Evolutionary conservation across 768 basidiomycete species (phyloP), one percentile per base, ranked within the genome.

Genomic region (Boletus rubescentipes): DNA sequence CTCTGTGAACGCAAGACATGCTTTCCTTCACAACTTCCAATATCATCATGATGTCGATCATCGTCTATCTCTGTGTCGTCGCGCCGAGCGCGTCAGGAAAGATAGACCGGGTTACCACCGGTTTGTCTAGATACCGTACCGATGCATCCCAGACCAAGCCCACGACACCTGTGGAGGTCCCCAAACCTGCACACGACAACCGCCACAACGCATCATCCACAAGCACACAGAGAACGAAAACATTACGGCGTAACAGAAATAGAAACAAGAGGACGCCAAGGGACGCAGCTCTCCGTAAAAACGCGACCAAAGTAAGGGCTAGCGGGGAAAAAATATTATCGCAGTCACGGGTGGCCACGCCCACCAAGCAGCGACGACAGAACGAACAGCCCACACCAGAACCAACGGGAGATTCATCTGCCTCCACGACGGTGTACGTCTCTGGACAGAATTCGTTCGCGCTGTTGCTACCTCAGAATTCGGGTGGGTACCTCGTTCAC

Each of bases 371-470:
- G 39, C 64, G 59, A n/a, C 63, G 66, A 21, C 68, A 53, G 32
- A 54, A 68, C 32, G 59, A 53, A 7, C 54, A 61, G 18, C 77
- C 77, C 0, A 77, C 76, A 2, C 76, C 76, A 4, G 65, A 69
- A 41, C 75, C 77, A 3, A 77, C 76, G 1, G 75, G 73, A 2
- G 51, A 57, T 0, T 51, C 71, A 2, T 71, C 71, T 0, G 8
- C 57, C 7, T 55, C 61, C 23, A 76, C 73, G 6, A 78, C 74
- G 1, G 71, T 77, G 26, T 72, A 73, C 54, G 69, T 70, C 48
- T 55, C 32, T 5, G 61, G 55, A 32, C 59, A 46, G 16, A 57
- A 61, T 9, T 55, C 65, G 31, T 77, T 77, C 35, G 72, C 72
- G 2, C 54, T 77, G 39, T 58, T 77, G 29, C 52, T 77, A 12